Evolutionary conservation across 2,329 filamentous ascomycete genomes (phyloP).

Genomic region (Aphanoascus verrucosus): DNA sequence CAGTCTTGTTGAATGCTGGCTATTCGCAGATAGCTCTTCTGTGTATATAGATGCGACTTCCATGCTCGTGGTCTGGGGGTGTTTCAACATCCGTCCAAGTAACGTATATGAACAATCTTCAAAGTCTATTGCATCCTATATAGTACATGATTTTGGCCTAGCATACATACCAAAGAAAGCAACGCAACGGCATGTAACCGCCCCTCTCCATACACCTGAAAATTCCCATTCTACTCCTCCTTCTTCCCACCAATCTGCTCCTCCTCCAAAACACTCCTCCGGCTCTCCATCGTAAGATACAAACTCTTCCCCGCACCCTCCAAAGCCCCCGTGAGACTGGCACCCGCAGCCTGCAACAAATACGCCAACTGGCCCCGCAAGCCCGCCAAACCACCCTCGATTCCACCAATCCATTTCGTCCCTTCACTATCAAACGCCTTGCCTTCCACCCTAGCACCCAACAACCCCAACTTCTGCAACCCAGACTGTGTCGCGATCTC

Average conservation of each 20-base stretch:
- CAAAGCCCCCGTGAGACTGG: conserved; percentile 64
- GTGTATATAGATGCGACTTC: neutral
- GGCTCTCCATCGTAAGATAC: conserved; percentile 78
- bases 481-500: conserved; percentile 69
- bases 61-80: neutral
- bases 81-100: too few relatives aligned
- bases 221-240: neutral
- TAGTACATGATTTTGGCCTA: conserved; percentile 8
- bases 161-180: neutral
- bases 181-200: neutral
- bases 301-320: conserved; percentile 71
- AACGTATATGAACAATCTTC: neutral
- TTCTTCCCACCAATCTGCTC: conserved; percentile 37
- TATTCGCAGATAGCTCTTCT: neutral
- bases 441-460: conserved; percentile 80
- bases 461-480: conserved; percentile 72
- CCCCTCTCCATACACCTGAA: neutral
- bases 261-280: conserved; percentile 71
- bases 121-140: conserved; percentile 1
- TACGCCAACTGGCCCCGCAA: conserved; percentile 70
- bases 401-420: conserved; percentile 60
- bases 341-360: conserved; percentile 69
- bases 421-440: conserved; percentile 69
- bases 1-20: neutral
- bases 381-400: conserved; percentile 69